Evolutionary conservation across 2,329 filamentous ascomycete genomes (phyloP), one percentile per base, ranked within the genome.

Genomic region (Penicillium sp.): DNA sequence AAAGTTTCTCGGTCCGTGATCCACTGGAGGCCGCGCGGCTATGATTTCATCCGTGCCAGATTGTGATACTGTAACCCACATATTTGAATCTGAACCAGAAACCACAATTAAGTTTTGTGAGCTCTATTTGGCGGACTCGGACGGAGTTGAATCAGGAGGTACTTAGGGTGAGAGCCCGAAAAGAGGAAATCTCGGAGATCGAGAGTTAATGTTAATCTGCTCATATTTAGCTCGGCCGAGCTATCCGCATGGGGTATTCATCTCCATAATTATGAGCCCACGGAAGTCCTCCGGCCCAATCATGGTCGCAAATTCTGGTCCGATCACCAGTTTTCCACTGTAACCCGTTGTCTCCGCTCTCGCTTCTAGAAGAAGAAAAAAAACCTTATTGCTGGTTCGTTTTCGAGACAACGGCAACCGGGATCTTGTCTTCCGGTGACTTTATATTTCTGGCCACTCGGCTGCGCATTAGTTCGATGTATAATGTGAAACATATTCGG

Each of bases 1-100:
- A 55, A 53, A 59, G 49, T 45, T 61, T 61, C 49, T 54, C 53
- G 53, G 56, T 53, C 50, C 52, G 55, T 22, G 48, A 53, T 61
- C 52, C 46, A 54, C 50, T 33, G 26, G 21, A 50, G 48, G 52
- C 43, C 53, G 47, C 53, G 50, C 57, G 59, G 55, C 52, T 59
- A 59, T 60, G 47, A 43, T 31, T 60, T 57, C 26, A 57, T 29
- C 62, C 55, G 52, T 19, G 29, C 14, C 8, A 14, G 47, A 37
- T 21, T 43, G 53, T 22, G 31, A 27, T 10, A 46, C 37, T 14
- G 26, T 21, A 26, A 8, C 27, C 11, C 10, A 24, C 35, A 24
- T n/a, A 4, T 39, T 39, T 39, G n/a, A 19, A 19, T 39, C n/a
- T 39, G 8, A 39, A 19, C 35, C 35, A 19, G 8, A 39, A 26